phyloP scores from a whole-genome alignment of 805 yeast species.

The Torulaspora microellipsoides region DNA sequence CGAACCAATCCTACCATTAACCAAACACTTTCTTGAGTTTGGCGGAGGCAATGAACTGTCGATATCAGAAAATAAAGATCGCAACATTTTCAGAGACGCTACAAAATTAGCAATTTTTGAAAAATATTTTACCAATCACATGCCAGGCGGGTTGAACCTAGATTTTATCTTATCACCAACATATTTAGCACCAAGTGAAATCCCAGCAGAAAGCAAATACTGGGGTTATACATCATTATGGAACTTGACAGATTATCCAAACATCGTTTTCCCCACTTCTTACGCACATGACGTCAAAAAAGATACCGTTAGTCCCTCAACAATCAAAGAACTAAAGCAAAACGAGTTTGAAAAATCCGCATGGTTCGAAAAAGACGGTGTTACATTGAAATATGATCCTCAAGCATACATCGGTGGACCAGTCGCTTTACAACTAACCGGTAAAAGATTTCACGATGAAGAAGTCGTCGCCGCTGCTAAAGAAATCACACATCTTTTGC shows the following conservation, averaged over 20 bases:
- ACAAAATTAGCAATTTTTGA: constrained; percentile 44
- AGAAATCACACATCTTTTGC: constrained; percentile 35
- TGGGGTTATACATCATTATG: constrained; percentile 80
- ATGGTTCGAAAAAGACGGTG: constrained; percentile 20
- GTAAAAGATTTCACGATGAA: constrained; percentile 49
- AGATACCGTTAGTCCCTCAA: constrained; percentile 43
- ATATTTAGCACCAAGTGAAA: constrained; percentile 68
- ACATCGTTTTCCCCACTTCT: constrained; percentile 60
- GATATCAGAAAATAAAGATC: constrained; percentile 50
- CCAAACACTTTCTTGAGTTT: constrained; percentile 54
- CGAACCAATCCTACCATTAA: constrained; percentile 62
- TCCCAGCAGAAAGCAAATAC: constrained; percentile 55
- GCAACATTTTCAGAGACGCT: constrained; percentile 52
- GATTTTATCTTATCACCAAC: constrained; percentile 68
- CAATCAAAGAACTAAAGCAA: constrained; percentile 10
- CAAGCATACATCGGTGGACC: constrained; percentile 43
- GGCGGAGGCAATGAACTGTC: constrained; percentile 53
- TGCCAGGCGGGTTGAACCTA: constrained; percentile 23
- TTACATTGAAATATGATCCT: constrained; percentile 29
- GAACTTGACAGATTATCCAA: constrained; percentile 69
- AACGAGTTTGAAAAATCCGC: constrained; percentile 24
- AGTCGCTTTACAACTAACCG: constrained; percentile 46
- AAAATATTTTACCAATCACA: constrained; percentile 15
- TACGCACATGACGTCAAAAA: constrained; percentile 50
- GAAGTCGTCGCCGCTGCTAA: constrained; percentile 43